Percentiles rank a stretch among this genome's conserved stretches.
Conservation (phyloP, 2,329 filamentous ascomycete species). For the Didymella exigua region DNA sequence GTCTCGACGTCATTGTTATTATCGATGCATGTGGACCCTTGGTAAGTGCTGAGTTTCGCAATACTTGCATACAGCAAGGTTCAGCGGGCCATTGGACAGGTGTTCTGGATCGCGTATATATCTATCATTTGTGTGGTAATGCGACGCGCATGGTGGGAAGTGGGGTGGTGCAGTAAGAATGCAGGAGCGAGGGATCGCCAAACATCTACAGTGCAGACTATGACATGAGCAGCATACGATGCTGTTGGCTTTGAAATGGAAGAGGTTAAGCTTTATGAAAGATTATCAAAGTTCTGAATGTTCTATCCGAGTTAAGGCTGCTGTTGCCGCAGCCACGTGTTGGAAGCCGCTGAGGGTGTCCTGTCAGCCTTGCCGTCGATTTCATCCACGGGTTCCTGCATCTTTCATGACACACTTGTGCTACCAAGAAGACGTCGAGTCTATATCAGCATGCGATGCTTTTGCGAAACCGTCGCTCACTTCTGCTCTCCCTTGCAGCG, state of each 20-base stretch:
- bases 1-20: slow-evolving; percentile 43
- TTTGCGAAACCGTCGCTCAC: background rate
- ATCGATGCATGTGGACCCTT: slow-evolving; percentile 19
- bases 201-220: background rate
- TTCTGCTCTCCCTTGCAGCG: slow-evolving; percentile 52
- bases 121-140: slow-evolving; percentile 14
- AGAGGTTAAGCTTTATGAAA: background rate
- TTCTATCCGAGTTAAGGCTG: background rate
- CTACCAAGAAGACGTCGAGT: slow-evolving; percentile 1
- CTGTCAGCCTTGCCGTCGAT: slow-evolving; percentile 7
- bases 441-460: background rate
- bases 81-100: slow-evolving; percentile 1
- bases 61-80: slow-evolving; percentile 9
- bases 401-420: slow-evolving; percentile 10
- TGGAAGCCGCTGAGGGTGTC: slow-evolving; percentile 6
- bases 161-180: background rate
- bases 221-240: background rate
- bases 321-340: slow-evolving; percentile 3
- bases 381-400: slow-evolving; percentile 10
- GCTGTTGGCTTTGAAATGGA: background rate
- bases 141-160: slow-evolving; percentile 13
- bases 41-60: slow-evolving; percentile 14
- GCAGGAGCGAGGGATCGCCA: background rate
- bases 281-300: background rate
- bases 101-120: background rate